Evolutionary conservation across 2,329 filamentous ascomycete genomes (phyloP).

Genomic region (Penicillium sp.): DNA sequence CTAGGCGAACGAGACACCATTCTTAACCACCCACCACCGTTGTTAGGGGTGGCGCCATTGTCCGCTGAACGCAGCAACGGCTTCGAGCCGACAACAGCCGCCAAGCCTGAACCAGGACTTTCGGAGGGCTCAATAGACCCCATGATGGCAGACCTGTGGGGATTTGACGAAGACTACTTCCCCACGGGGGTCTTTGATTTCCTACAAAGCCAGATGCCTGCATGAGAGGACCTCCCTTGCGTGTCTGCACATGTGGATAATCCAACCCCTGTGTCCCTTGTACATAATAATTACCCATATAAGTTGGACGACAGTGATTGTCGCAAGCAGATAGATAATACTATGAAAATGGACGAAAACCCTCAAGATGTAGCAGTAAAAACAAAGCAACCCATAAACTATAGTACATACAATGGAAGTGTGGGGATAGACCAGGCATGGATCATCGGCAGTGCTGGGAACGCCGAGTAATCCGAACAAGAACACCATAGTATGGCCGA

Average conservation of each 20-base stretch:
- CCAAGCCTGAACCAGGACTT: conserved; percentile 35
- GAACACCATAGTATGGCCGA: conserved; percentile 13
- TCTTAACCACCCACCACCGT: conserved; percentile 39
- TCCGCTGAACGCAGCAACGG: conserved; percentile 44
- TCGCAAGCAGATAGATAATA: conserved; percentile 7
- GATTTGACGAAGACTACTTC: conserved; percentile 47
- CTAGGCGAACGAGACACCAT: conserved; percentile 43
- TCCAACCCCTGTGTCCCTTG: conserved; percentile 10
- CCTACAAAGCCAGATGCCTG: conserved; percentile 47
- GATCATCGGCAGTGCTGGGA: background rate
- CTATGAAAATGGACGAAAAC: background rate
- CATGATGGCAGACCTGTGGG: conserved; percentile 48
- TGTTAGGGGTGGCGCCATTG: conserved; percentile 42
- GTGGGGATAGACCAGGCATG: background rate
- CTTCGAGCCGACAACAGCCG: conserved; percentile 20
- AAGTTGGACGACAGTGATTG: conserved; percentile 9
- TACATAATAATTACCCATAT: conserved; percentile 19
- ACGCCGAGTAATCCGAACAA: background rate
- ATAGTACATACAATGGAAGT: background rate
- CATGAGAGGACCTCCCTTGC: conserved; percentile 22
- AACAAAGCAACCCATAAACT: background rate
- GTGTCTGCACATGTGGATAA: background rate
- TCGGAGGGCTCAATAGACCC: conserved; percentile 44
- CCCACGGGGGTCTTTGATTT: conserved; percentile 49
- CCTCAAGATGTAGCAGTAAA: background rate